phyloP scores from a whole-genome alignment of 2,329 filamentous ascomycete genomes.

The Fusarium dimerum region DNA sequence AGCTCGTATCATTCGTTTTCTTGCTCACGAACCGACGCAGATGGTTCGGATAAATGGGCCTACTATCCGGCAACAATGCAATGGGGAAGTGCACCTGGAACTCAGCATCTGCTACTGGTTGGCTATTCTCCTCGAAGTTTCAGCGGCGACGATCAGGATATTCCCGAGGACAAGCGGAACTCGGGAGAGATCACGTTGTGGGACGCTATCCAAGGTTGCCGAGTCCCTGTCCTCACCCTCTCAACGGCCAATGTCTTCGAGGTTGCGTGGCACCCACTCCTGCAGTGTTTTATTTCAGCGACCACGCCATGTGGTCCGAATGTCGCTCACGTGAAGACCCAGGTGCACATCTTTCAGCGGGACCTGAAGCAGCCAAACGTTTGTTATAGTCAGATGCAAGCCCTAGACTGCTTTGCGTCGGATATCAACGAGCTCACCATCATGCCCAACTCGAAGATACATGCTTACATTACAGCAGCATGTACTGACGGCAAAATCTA shows the following conservation, averaged over 20 bases:
- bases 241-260: slow-evolving; percentile 65
- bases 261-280: slow-evolving; percentile 61
- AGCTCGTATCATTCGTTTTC: slow-evolving; percentile 43
- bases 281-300: slow-evolving; percentile 56
- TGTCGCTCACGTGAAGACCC: slow-evolving; percentile 51
- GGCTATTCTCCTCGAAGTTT: slow-evolving; percentile 63
- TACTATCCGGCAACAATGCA: slow-evolving; percentile 65
- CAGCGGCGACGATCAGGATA: slow-evolving; percentile 54
- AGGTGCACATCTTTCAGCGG: slow-evolving; percentile 56
- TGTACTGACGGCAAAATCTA: slow-evolving; percentile 64
- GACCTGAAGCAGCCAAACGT: slow-evolving; percentile 29
- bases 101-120: slow-evolving; percentile 56
- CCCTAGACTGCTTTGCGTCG: slow-evolving; percentile 58
- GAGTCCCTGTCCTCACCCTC: slow-evolving; percentile 51
- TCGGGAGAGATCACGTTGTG: slow-evolving; percentile 63
- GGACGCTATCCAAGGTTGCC: slow-evolving; percentile 48
- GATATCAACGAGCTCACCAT: slow-evolving; percentile 66
- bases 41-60: slow-evolving; percentile 53
- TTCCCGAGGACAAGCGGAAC: slow-evolving; percentile 58
- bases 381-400: slow-evolving; percentile 47
- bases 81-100: slow-evolving; percentile 52
- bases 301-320: slow-evolving; percentile 51
- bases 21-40: slow-evolving; percentile 40
- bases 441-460: slow-evolving; percentile 52
- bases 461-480: slow-evolving; percentile 59